Evolutionary conservation across 2,329 filamentous ascomycete genomes (phyloP), one percentile per base, ranked within the genome.

Genomic region (Sporothrix brasiliensis): DNA sequence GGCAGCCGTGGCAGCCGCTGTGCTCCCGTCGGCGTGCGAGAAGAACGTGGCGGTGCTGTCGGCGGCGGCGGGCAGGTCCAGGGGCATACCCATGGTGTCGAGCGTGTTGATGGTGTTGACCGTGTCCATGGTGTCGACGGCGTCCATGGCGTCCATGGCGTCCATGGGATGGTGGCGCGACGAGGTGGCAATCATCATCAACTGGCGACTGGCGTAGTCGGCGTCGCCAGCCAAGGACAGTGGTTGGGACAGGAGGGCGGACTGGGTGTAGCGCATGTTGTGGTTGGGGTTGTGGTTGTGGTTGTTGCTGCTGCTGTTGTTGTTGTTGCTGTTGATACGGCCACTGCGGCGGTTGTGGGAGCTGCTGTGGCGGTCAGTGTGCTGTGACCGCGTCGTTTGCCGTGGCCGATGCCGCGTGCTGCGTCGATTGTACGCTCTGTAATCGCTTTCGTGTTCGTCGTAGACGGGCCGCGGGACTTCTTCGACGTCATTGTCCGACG

Each of bases 381-480:
- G 14, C 16, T 47, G 50, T 49, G 34, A 27, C n/a, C 7, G 2
- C 34, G 50, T 30, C 19, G 21, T 4, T 4, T 30, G 52, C 34
- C 21, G 30, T n/a, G n/a, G 60, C 2, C 41, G 41, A 11, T 49
- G 39, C 0, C 41, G 60, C 14, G 5, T 47, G 34, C 65, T 54
- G 30, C 65, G 14, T 13, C 13, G 19, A 50, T 27, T 9, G 52
- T 49, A 19, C 9, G 54, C 21, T 14, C 41, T 30, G 60, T 63
- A 63, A 41, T 49, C 34, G 58, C 27, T 44, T 30, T 41, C 41
- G 7, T 30, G 27, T 30, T n/a, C 10, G 19, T 44, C 27, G 24
- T 63, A 63, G n/a, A 49, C 60, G 2, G 60, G 41, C 39, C 58
- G 34, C 7, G 58, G 58, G 21, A 49, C 60, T 19, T 63, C 60